Conservation (phyloP, 2,329 filamentous ascomycete genomes). For the Chalaropsis ovoidea region DNA sequence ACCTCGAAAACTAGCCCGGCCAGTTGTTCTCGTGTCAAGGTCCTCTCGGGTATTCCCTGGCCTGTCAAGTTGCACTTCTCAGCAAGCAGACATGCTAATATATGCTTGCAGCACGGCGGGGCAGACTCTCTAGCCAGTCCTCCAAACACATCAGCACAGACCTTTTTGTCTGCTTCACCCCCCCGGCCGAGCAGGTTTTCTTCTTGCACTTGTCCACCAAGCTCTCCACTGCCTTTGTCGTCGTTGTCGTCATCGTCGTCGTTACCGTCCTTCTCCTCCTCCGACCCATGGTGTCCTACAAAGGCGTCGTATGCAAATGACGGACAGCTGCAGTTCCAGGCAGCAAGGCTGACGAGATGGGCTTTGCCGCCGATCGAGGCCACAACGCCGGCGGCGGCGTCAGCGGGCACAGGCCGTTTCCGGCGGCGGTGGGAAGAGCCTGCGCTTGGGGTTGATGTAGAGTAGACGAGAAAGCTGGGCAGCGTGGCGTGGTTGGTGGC, state of each 20-base stretch:
- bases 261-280: not conserved
- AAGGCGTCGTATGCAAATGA: conserved; percentile 70
- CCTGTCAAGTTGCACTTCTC: conserved; percentile 45
- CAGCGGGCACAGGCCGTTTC: not conserved
- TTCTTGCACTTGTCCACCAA: not conserved
- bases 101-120: conserved; percentile 67
- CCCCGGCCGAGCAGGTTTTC: not conserved
- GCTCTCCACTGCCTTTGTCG: conserved; percentile 28
- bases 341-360: conserved; percentile 62
- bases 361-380: conserved; percentile 4
- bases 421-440: not conserved
- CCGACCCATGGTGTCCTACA: conserved; percentile 27
- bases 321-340: conserved; percentile 87
- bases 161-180: not conserved
- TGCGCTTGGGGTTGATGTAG: not conserved
- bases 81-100: conserved; percentile 70
- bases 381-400: conserved; percentile 21
- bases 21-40: conserved; percentile 54
- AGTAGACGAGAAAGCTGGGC: not conserved
- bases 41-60: conserved; percentile 40
- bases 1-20: conserved; percentile 55
- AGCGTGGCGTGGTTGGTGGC: not conserved
- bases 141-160: conserved; percentile 36
- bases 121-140: conserved; percentile 37
- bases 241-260: not conserved